Evolutionary conservation across 148 eudicot genomes (phyloP), one percentile per base, ranked within the genome.

Genomic region (Polygonum aviculare): DNA sequence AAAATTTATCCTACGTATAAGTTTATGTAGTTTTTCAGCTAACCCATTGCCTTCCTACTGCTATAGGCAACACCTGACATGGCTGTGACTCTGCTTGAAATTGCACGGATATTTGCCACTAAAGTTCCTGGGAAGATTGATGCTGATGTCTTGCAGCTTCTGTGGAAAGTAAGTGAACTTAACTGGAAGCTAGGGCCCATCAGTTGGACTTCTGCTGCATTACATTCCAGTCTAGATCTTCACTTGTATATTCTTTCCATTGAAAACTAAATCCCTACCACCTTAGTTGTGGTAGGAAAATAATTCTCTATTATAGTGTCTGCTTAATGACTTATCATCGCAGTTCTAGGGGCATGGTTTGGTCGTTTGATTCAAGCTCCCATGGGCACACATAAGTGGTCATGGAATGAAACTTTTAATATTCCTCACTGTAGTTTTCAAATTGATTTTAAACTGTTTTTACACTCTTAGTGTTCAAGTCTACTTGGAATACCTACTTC

Each of bases 81-180:
- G 99, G 99, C 99, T 15, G 99, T 95, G 41, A 95, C 99, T 78
- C 87, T 92, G 79, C 96, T 95, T 45, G 96, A 95, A 88, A 90
- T 95, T 79, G 99, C 97, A 62, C 86, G 99, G 83, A 84, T 92
- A 51, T 95, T 95, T 82, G 99, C 99, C 73, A 95, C 99, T 70
- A 92, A 95, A 84, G 99, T 92, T 80, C 99, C 99, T 54, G 99
- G 99, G 78, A 95, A 95, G 87, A 92, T 95, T 65, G 99, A 95
- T 79, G 97, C 99, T 60, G 99, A 95, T 82, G 99, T 95, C 35
- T 89, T 95, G 72, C 99, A 95, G 74, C 91, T 95, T 31, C 83
- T 95, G 72, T 95, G 99, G 99, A 95, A 95, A 86, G 99, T 95
- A 86, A 76, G 97, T 80, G 77, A 31, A 72, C 63, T 35, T 10